These are phyloP conservation scores for Dalbergia cochinchinensis DNA, from an alignment of 306 rosid species.

Conservation along the genomic window DNA sequence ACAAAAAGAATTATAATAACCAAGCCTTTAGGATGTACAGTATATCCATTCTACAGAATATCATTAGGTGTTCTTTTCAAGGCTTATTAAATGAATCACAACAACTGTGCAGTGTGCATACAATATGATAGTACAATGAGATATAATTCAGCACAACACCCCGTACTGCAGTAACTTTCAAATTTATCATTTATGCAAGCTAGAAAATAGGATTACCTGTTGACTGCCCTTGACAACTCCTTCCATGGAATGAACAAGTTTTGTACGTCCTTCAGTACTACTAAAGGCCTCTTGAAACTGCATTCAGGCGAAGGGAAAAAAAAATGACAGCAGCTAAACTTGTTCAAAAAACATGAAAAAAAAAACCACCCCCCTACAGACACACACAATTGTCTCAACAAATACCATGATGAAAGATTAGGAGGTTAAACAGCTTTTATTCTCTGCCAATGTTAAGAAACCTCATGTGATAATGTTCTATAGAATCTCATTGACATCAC, in stretches of 20 bases:
- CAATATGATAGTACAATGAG: background rate
- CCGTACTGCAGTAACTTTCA: conserved; percentile 25
- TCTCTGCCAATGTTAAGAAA: background rate
- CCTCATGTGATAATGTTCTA: conserved; percentile 10
- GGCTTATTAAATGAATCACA: background rate
- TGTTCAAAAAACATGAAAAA: conserved; percentile 27
- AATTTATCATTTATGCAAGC: conserved; percentile 16
- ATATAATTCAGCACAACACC: conserved; percentile 25
- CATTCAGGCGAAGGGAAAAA: conserved; percentile 16
- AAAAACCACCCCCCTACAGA: background rate
- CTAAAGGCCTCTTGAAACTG: conserved; percentile 93
- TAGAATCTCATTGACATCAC: background rate
- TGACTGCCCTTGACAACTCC: conserved; percentile 89
- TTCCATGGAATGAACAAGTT: conserved; percentile 89
- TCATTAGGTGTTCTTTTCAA: background rate
- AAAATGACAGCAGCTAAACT: background rate
- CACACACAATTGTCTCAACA: background rate
- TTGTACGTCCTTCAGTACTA: conserved; percentile 72
- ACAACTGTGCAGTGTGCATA: too few species aligned
- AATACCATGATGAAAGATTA: conserved; percentile 24
- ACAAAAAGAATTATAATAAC: too few species aligned
- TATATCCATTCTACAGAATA: background rate
- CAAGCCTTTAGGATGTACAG: background rate
- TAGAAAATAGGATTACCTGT: conserved; percentile 65
- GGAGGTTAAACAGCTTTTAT: conserved; percentile 13